phyloP scores from a whole-genome alignment of 345 rosid genomes.

The Tarenaya hassleriana region DNA sequence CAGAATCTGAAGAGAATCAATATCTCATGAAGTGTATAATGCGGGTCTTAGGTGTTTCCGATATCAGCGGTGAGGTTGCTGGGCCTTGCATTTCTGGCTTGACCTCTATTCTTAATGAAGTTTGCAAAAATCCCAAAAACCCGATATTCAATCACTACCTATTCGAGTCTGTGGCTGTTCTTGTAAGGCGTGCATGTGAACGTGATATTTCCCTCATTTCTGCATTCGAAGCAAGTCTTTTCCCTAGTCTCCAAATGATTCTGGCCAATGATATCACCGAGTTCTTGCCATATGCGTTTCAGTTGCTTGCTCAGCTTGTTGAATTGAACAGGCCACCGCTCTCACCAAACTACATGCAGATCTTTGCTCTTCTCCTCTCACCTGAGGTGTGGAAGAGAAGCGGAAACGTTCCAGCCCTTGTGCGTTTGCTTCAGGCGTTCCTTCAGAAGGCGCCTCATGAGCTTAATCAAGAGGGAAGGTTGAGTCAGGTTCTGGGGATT shows the following conservation, averaged over 20 bases:
- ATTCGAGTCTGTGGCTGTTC: slow-evolving; percentile 94
- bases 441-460: slow-evolving; percentile 88
- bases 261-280: slow-evolving; percentile 76
- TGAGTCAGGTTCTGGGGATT: slow-evolving; percentile 82
- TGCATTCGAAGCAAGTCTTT: slow-evolving; percentile 68
- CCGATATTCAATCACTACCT: slow-evolving; percentile 94
- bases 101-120: slow-evolving; percentile 67
- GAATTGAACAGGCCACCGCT: slow-evolving; percentile 87
- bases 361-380: slow-evolving; percentile 67
- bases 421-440: slow-evolving; percentile 95
- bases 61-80: slow-evolving; percentile 64
- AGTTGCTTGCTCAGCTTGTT: slow-evolving; percentile 89
- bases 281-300: slow-evolving; percentile 97
- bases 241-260: slow-evolving; percentile 77
- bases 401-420: slow-evolving; percentile 96
- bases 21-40: slow-evolving; percentile 94
- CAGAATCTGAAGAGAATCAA: slow-evolving; percentile 95
- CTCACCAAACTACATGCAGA: slow-evolving; percentile 69
- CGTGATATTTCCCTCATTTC: slow-evolving; percentile 62
- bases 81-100: slow-evolving; percentile 75
- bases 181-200: slow-evolving; percentile 84
- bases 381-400: slow-evolving; percentile 87
- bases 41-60: slow-evolving; percentile 88
- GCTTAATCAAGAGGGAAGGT: slow-evolving; percentile 65
- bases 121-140: slow-evolving; percentile 85